A percentile compares a stretch with the other conserved stretches of the same genome.
Evolutionary conservation across 352 stramenopile species (phyloP).

Genomic region (Globisporangium emineosum): DNA sequence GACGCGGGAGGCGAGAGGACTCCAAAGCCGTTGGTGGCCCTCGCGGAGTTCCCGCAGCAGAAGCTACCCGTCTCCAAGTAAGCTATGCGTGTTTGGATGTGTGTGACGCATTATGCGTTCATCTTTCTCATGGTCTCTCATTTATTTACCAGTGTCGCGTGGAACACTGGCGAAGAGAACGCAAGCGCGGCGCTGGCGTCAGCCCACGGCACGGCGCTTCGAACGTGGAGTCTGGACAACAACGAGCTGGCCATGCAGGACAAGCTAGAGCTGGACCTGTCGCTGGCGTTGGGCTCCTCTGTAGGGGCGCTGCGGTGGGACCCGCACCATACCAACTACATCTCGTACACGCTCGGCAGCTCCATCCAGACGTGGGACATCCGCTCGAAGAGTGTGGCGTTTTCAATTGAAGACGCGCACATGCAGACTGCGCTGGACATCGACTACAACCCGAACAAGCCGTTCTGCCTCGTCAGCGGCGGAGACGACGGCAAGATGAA

Average conservation of each 20-base stretch:
- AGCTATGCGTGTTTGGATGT: neutral
- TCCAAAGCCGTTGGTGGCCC: constrained; percentile 27
- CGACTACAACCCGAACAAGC: constrained; percentile 98
- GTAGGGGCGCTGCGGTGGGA: constrained; percentile 69
- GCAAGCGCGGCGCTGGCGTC: constrained; percentile 28
- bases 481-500: constrained; percentile 95
- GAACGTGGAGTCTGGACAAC: constrained; percentile 52
- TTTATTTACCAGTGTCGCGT: constrained; percentile 32
- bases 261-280: constrained; percentile 51
- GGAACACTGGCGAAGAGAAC: constrained; percentile 28
- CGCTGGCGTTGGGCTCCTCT: constrained; percentile 26
- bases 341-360: constrained; percentile 63
- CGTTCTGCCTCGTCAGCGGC: constrained; percentile 86
- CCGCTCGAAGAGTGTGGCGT: constrained; percentile 34
- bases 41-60: constrained; percentile 39
- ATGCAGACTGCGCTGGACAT: constrained; percentile 72
- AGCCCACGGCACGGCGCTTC: constrained; percentile 41
- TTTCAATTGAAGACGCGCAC: constrained; percentile 63
- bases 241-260: constrained; percentile 32
- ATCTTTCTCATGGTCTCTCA: neutral
- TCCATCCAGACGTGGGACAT: constrained; percentile 78
- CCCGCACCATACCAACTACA: constrained; percentile 66
- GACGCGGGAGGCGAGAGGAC: constrained; percentile 12
- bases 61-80: constrained; percentile 48
- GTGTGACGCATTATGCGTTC: neutral